Evolutionary conservation across 768 basidiomycete species (phyloP), one percentile per base, ranked within the genome.

Genomic region (Lentinula raphanica): DNA sequence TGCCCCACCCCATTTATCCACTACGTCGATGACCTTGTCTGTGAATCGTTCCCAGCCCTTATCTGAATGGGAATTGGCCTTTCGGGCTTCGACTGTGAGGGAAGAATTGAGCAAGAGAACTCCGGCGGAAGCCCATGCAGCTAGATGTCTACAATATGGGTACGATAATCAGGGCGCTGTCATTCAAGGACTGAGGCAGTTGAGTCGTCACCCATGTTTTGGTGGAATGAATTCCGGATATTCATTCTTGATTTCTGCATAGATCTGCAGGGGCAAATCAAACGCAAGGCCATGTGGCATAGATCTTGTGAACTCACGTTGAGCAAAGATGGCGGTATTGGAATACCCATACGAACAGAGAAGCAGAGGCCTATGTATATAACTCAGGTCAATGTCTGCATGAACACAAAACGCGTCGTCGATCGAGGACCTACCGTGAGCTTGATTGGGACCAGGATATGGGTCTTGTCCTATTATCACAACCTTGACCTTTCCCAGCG

Each of bases 1-100:
- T 54, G 88, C 82, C 63, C 91, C 83, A 58, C 87, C 86, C 71
- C 87, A 90, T 67, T 77, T 82, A 69, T 90, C 82, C 61, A 94
- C 86, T 59, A 86, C 79, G 61, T 87, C 82, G 58, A 96, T 75
- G 59, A 96, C 87, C 62, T 70, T 75, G 62, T 88, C 90, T 3
- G 94, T 97, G 68, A 96, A 97, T 51, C 79, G 71, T 69, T 97
- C 93, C 95, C 95, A 97, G 57, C 95, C 95, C 70, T 79, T 86
- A 64, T 84, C 82, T 39, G 86, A 81, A 71, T 97, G 95, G 53
- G 93, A 94, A 36, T 82, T 90, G 17, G 95, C 83, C 56, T 80
- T 64, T 58, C 80, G 79, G 0, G 89, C 88, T 55, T 83, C 81
- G 38, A 97, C 95, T 2, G 95, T 96, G 49, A 98, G 79, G 59